Percentiles rank a stretch among this genome's conserved stretches.
phyloP scores from a whole-genome alignment of 1,139 yeast species.

The Meyerozyma guilliermondii region DNA sequence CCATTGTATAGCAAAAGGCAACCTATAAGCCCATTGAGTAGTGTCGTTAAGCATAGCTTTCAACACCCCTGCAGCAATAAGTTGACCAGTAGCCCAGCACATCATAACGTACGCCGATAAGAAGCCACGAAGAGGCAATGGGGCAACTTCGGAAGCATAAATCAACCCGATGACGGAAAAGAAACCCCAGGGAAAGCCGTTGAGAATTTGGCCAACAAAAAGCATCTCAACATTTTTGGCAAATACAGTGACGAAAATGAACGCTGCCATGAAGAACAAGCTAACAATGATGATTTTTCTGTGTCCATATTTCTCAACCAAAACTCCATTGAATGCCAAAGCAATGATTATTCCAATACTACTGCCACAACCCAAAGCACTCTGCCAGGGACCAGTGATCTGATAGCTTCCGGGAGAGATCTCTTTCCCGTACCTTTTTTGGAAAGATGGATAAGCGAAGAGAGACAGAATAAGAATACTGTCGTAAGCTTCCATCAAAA shows the following conservation, averaged over 20 bases:
- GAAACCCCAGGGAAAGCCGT: conserved; percentile 24
- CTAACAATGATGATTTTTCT: conserved; percentile 16
- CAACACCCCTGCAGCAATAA: conserved; percentile 23
- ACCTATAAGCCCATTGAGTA: conserved; percentile 20
- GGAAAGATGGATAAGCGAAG: no score
- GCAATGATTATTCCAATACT: conserved; percentile 19
- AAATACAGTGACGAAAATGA: conserved; percentile 20
- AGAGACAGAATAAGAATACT: no score
- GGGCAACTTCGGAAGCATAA: conserved; percentile 20
- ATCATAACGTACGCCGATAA: conserved; percentile 23
- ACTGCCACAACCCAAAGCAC: conserved; percentile 16
- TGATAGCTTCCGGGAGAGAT: no score
- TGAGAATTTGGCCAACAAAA: conserved; percentile 18
- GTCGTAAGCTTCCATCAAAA: no score
- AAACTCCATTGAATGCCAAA: conserved; percentile 18
- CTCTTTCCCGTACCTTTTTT: no score
- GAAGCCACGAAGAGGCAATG: conserved; percentile 19
- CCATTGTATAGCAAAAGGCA: conserved; percentile 27
- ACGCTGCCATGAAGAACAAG: conserved; percentile 16
- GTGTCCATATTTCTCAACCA: conserved; percentile 22
- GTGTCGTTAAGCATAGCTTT: conserved; percentile 16
- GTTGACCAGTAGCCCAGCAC: conserved; percentile 30
- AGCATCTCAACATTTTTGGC: conserved; percentile 15
- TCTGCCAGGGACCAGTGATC: conserved; percentile 14
- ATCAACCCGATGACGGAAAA: conserved; percentile 23